Base-by-base conservation (phyloP, 2,329 filamentous ascomycete species). In the Arthrobotrys megalospora region DNA sequence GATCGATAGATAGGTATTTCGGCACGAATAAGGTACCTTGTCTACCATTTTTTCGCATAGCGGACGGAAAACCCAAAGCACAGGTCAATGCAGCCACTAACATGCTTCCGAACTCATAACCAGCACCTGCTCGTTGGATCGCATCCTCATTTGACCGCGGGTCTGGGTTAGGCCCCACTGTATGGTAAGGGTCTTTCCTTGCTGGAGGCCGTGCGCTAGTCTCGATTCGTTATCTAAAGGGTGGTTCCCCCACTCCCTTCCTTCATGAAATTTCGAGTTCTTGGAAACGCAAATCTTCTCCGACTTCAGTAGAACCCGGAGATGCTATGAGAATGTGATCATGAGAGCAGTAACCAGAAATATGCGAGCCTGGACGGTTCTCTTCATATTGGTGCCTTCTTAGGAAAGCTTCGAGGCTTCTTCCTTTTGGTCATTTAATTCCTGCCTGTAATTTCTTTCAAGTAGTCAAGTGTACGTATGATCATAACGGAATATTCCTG, bases 121-220 rank as follows among this genome's bases (percentile, higher is more conserved):
- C 50, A 52, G 66, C 73, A 78, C 75, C 75, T 78, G 65, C 75
- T 78, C 60, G 75, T 78, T 78, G 75, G 75, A 78, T 72, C 67
- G 43, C 75, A 72, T 66, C 53, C 75, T 78, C 65, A 68, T 72
- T 72, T 78, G 75, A 78, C 75, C 75, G 63, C 75, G 62, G 67
- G 75, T 78, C 75, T 72, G 75, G 75, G 67, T 65, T 72, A 55
- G 68, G 53, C 66, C 65, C 67, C 75, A 71, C 63, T 34, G 53
- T 19, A 62, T 53, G 34, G 52, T 58, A 63, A 67, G 75, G 75
- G 62, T 69, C 64, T 69, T 36, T 47, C 64, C 72, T 69, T 64
- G 64, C 52, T 55, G 52, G 63, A 55, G 63, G 28, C 67, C 62
- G 60, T 67, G 75, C 67, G 38, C 75, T 78, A 78, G 62, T 38